Conservation (phyloP, 495 filamentous ascomycete species). For the Aspergillus olivimuriae region DNA sequence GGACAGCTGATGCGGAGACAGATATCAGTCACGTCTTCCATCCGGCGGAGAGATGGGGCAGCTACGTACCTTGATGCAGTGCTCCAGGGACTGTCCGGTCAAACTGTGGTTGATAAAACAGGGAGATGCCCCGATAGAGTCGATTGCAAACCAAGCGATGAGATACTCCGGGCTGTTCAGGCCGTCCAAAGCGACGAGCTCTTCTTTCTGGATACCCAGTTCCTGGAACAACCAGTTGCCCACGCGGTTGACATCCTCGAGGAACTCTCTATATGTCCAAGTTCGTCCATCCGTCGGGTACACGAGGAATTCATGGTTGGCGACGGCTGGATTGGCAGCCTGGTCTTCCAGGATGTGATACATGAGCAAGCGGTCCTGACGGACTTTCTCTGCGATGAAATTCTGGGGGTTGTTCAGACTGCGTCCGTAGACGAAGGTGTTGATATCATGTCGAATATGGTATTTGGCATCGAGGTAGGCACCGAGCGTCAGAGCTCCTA, state of each 20-base stretch:
- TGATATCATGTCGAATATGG: neutral
- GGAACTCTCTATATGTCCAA: neutral
- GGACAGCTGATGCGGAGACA: neutral
- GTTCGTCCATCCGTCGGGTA: neutral
- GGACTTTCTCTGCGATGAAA: neutral
- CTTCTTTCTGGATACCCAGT: neutral
- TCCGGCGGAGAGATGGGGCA: neutral
- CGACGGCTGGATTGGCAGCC: neutral
- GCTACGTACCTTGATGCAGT: neutral
- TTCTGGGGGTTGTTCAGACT: neutral
- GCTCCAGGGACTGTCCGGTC: neutral
- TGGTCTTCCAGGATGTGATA: neutral
- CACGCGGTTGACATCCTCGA: neutral
- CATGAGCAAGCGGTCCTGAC: neutral
- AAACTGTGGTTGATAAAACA: conserved; percentile 2
- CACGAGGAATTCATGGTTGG: neutral
- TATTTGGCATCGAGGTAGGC: conserved; percentile 2
- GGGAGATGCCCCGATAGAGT: neutral
- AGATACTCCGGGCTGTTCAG: neutral
- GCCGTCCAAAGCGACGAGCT: conserved; percentile 2
- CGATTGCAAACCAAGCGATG: neutral
- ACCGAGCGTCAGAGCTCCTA: neutral
- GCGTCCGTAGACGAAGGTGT: neutral
- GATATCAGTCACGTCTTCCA: neutral
- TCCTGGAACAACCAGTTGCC: neutral